Evolutionary conservation across 345 rosid genomes (phyloP).

Genomic region (Erodium maritimum): DNA sequence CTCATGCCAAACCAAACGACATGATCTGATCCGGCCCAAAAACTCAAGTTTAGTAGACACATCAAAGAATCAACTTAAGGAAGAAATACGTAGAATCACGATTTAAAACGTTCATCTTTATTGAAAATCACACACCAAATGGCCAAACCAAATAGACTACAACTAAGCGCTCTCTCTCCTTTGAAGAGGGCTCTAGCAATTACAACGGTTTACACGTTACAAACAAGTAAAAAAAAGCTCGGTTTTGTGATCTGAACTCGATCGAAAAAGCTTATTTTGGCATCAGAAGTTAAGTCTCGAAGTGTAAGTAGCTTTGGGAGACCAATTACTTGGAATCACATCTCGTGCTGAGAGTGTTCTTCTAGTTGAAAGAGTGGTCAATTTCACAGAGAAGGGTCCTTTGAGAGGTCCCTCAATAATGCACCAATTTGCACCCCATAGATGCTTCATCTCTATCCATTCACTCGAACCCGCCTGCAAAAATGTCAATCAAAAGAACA

Average conservation of each 20-base stretch:
- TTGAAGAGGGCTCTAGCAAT: background rate
- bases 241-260: background rate
- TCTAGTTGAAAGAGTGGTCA: conserved; percentile 58
- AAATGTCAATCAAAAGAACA: background rate
- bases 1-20: too few relatives aligned
- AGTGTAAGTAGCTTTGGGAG: conserved; percentile 82
- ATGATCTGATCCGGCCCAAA: too few relatives aligned
- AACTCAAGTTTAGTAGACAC: too few relatives aligned
- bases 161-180: background rate
- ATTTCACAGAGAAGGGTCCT: conserved; percentile 87
- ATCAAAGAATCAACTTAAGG: too few relatives aligned
- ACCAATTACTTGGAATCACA: conserved; percentile 76
- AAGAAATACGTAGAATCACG: too few relatives aligned
- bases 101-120: background rate
- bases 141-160: background rate
- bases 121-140: background rate
- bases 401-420: conserved; percentile 57
- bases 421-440: conserved; percentile 97
- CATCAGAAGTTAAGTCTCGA: conserved; percentile 73
- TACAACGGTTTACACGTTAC: background rate
- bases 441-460: conserved; percentile 86
- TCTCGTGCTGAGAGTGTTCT: conserved; percentile 71
- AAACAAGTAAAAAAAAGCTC: background rate
- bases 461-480: conserved; percentile 52
- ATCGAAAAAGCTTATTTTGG: background rate